Conservation (phyloP, 345 rosid species). For the Dipteronia dyeriana region DNA sequence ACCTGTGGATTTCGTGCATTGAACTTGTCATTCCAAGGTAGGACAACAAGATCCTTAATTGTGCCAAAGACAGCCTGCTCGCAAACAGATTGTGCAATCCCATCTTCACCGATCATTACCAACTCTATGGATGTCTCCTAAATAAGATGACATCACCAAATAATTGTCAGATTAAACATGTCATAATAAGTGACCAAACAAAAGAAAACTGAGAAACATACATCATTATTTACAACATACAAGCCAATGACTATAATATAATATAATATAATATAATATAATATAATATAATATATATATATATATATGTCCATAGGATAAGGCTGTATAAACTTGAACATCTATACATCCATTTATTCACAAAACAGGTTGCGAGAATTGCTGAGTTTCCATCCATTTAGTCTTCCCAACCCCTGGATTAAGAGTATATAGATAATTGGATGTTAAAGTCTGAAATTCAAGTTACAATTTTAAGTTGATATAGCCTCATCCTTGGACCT, state of each 20-base stretch:
- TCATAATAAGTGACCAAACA: not conserved
- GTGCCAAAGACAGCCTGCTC: slow-evolving; percentile 90
- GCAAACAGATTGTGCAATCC: slow-evolving; percentile 69
- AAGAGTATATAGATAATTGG: not conserved
- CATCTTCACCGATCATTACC: slow-evolving; percentile 76
- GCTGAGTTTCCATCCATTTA: not conserved
- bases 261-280: no score
- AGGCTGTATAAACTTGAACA: not conserved
- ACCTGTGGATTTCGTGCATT: slow-evolving; percentile 54
- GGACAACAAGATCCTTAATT: slow-evolving; percentile 78
- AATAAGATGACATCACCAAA: slow-evolving; percentile 27
- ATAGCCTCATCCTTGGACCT: not conserved
- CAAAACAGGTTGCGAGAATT: not conserved
- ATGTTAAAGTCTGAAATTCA: not conserved
- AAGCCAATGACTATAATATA: not conserved
- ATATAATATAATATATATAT: not conserved
- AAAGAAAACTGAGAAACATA: not conserved
- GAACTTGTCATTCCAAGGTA: slow-evolving; percentile 65
- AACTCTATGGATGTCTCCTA: slow-evolving; percentile 96
- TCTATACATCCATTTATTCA: not conserved
- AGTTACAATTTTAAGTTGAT: not conserved
- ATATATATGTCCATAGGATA: not conserved
- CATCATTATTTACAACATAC: not conserved
- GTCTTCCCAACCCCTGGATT: not conserved
- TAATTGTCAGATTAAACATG: slow-evolving; percentile 4